phyloP scores from a whole-genome alignment of 805 yeast genomes.

The Kodamaea lidongshanica region DNA sequence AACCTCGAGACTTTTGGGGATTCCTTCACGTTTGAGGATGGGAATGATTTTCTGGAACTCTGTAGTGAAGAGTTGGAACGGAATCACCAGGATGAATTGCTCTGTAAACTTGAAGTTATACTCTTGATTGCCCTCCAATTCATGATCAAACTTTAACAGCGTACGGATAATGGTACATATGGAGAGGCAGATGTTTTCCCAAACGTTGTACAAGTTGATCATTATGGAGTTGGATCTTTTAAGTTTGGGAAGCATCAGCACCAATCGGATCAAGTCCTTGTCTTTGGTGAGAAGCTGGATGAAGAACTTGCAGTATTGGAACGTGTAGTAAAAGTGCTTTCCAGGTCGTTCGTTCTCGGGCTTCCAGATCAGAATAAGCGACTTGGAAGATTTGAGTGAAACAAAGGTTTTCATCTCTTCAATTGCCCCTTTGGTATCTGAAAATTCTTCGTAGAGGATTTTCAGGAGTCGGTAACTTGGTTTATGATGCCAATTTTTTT shows the following conservation, averaged over 20 bases:
- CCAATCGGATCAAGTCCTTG: slow-evolving; percentile 53
- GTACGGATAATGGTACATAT: slow-evolving; percentile 48
- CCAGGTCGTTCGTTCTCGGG: slow-evolving; percentile 92
- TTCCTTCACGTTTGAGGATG: slow-evolving; percentile 19
- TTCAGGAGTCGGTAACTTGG: slow-evolving; percentile 69
- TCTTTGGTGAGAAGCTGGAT: slow-evolving; percentile 48
- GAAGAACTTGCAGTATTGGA: slow-evolving; percentile 60
- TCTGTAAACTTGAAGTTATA: slow-evolving; percentile 42
- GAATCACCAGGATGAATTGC: slow-evolving; percentile 38
- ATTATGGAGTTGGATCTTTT: slow-evolving; percentile 73
- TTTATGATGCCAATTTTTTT: slow-evolving; percentile 87
- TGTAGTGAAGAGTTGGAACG: slow-evolving; percentile 38
- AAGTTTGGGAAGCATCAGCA: slow-evolving; percentile 62
- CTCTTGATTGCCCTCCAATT: not conserved
- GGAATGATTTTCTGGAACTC: slow-evolving; percentile 29
- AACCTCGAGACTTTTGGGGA: slow-evolving; percentile 33
- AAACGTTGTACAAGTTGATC: slow-evolving; percentile 55
- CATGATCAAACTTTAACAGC: slow-evolving; percentile 33
- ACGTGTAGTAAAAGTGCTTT: slow-evolving; percentile 75
- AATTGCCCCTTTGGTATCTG: slow-evolving; percentile 49
- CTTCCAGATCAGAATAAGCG: slow-evolving; percentile 84
- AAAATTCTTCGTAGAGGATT: slow-evolving; percentile 49
- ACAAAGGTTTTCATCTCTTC: slow-evolving; percentile 60
- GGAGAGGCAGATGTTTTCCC: slow-evolving; percentile 56
- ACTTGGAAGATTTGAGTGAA: slow-evolving; percentile 60